Base-by-base conservation (phyloP, 73 alveolate species). In the Blepharisma japonicum region DNA sequence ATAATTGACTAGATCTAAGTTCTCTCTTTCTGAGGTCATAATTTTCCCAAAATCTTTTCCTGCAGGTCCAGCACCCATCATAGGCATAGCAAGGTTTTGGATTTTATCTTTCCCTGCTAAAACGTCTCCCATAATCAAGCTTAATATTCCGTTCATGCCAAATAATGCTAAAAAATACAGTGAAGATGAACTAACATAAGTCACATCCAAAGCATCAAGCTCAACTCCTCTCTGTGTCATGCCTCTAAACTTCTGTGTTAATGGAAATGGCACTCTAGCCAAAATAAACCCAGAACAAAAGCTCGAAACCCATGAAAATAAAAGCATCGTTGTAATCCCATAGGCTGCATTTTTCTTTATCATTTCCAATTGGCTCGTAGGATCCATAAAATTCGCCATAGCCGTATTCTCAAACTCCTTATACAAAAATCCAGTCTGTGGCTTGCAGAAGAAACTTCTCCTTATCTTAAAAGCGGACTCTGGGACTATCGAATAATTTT, bases 211-310 rank as follows among this genome's bases (percentile, higher is more conserved):
- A 70, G 85, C 85, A 50, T 54, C 18, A 23, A 84, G 68, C 51
- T 84, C 88, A 21, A 84, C 83, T 54, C 91, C 91, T 50, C 89
- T 79, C 23, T 84, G 72, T 25, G 80, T 77, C 91, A 84, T 84
- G 45, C 72, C 38, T 84, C 91, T 84, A 55, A 84, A 84, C 61
- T 81, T 84, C 71, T 84, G 47, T 39, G 91, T 80, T 25, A 84
- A 54, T 38, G 89, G 85, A 77, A 84, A 84, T 20, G 91, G 91
- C 6, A 84, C 77, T 51, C 71, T 81, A 2, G 84, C 91, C 50
- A 54, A 54, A 8, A 84, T 82, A 56, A 79, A 84, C 45, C 91
- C 91, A 27, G 85, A 70, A 46, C 81, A 84, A 70, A 81, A 81
- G 56, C 81, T 68, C 14, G 61, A 55, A 56, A 84, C 87, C 89